Percentiles rank a stretch among this genome's conserved stretches.
phyloP scores from a whole-genome alignment of 495 filamentous ascomycete genomes.

The Xylaria cubensis region DNA sequence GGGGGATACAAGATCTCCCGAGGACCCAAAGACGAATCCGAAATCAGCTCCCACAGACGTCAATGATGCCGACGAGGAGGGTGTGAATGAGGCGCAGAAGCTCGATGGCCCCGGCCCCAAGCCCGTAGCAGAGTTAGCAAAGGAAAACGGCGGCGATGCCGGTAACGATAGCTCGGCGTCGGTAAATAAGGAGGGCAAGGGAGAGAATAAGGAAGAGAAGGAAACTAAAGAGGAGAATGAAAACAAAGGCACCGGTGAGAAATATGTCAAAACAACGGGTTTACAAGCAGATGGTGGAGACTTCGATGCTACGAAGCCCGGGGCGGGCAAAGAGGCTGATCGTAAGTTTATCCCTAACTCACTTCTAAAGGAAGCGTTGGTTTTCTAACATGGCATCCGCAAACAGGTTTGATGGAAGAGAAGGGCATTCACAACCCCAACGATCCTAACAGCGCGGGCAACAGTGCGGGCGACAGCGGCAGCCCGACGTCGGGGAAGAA shows the following conservation, averaged over 20 bases:
- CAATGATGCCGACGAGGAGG: constrained; percentile 42
- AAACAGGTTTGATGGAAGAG: constrained; percentile 49
- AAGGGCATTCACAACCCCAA: constrained; percentile 45
- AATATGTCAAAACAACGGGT: constrained; percentile 61
- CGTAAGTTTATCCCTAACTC: constrained; percentile 53
- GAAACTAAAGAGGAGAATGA: constrained; percentile 44
- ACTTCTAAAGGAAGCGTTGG: not conserved
- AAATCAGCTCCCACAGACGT: constrained; percentile 37
- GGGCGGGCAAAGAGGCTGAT: constrained; percentile 69
- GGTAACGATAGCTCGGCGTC: constrained; percentile 27
- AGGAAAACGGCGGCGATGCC: constrained; percentile 52
- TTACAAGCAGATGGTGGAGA: constrained; percentile 62
- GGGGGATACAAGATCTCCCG: constrained; percentile 45
- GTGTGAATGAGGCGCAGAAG: constrained; percentile 39
- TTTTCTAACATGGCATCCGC: not conserved
- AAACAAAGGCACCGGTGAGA: constrained; percentile 53
- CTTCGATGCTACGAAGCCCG: constrained; percentile 65
- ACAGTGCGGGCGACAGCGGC: constrained; percentile 35
- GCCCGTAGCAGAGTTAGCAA: constrained; percentile 48
- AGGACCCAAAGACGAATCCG: constrained; percentile 42
- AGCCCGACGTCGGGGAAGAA: constrained; percentile 31
- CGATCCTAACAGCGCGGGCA: constrained; percentile 38
- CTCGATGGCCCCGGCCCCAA: constrained; percentile 52
- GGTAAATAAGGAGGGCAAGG: constrained; percentile 7
- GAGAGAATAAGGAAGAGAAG: not conserved